Conservation (phyloP, 1,284 basidiomycete genomes). For the Fistulinella cinereoalba region DNA sequence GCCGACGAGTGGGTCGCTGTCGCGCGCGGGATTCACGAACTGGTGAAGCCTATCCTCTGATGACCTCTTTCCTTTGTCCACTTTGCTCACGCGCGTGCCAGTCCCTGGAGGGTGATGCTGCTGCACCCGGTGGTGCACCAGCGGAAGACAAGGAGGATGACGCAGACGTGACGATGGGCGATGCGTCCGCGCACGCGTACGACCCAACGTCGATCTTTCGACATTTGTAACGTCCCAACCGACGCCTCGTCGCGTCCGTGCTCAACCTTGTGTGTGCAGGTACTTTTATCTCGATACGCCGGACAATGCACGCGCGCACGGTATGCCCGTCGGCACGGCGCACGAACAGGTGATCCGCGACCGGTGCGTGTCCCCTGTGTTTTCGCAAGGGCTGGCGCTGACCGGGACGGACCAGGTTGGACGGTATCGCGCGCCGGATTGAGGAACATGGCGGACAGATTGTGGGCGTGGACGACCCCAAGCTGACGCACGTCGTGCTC, state of each 20-base stretch:
- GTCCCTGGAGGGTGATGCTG: too few species aligned
- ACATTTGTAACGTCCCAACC: slow-evolving; percentile 64
- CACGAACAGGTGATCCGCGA: slow-evolving; percentile 48
- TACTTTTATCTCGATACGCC: slow-evolving; percentile 87
- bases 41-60: too few species aligned
- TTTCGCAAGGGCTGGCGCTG: background rate
- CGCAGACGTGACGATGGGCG: slow-evolving; percentile 60
- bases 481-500: slow-evolving; percentile 81
- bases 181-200: slow-evolving; percentile 68
- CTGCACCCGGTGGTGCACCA: too few species aligned
- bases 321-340: slow-evolving; percentile 56
- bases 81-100: too few species aligned
- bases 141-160: slow-evolving; percentile 4
- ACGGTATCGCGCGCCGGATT: slow-evolving; percentile 51
- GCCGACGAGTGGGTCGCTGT: slow-evolving; percentile 35
- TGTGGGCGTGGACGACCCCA: slow-evolving; percentile 65
- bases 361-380: slow-evolving; percentile 41
- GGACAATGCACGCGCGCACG: slow-evolving; percentile 64
- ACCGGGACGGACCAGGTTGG: slow-evolving; percentile 51
- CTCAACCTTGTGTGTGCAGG: slow-evolving; percentile 36
- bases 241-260: background rate
- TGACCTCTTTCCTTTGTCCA: too few species aligned
- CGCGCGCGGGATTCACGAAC: too few species aligned
- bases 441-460: slow-evolving; percentile 69
- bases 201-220: slow-evolving; percentile 74